Base-by-base conservation (phyloP, 768 basidiomycete genomes). In the Tylopilus sp. region DNA sequence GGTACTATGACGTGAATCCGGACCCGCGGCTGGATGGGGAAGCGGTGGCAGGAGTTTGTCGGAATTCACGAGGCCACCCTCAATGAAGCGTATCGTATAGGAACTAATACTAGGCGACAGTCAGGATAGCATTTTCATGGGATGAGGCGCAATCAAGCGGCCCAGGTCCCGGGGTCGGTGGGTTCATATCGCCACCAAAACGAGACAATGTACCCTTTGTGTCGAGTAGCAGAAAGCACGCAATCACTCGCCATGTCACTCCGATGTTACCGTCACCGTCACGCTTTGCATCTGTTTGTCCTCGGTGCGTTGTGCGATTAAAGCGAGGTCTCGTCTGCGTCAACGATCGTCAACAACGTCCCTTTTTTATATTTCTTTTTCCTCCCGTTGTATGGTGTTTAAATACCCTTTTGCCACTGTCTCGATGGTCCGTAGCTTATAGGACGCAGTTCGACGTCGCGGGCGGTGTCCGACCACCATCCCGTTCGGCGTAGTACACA, bases 371-470 rank as follows among this genome's bases (percentile, higher is more conserved):
- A 57, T 50, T 53, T 51, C 47, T 18, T 8, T 18, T 36, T 57
- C 31, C 50, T 20, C 40, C 47, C 57, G 63, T 59, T 65, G 70
- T 62, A 75, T 76, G 75, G 72, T 73, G 73, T 72, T 74, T 73
- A 73, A 75, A 74, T 69, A 67, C 72, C 57, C 67, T 63, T 50
- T 56, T 26, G 56, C 57, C 51, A 58, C 53, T 51, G 59, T 60
- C 47, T 58, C 62, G 55, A 65, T 73, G 67, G 25, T 56, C 51
- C 38, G 18, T 49, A 56, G 55, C 22, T 69, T 61, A 63, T 77
- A 82, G 77, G 77, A 76, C 79, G 68, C 72, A 69, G 71, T 72
- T 72, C 72, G 66, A 64, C 73, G 77, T 81, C 78, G 79, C 79
- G 81, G 82, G 76, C 76, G 79, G 73, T 75, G 70, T 63, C 56